Base-by-base conservation (phyloP, 108 stramenopile genomes). In the Cyclotella sp. region DNA sequence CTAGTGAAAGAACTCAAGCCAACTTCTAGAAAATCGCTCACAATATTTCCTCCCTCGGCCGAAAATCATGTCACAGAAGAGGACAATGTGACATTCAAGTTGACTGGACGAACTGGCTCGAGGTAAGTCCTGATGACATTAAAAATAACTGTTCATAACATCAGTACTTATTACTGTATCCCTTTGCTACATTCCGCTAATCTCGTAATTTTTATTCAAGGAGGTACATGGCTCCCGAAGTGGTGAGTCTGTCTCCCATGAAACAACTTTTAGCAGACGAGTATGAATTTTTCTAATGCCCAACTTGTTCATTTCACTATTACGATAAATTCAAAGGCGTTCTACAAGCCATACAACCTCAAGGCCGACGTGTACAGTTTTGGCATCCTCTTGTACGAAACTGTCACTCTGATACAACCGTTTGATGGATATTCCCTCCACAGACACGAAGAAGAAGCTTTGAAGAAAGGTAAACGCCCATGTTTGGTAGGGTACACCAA, bases 341-440 rank as follows among this genome's bases (percentile, higher is more conserved):
- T 70, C 12, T 74, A 47, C 7, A 57, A 89, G 53, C 79, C 82
- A 13, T 96, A 96, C 86, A 93, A 91, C 61, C 63, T 70, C 16
- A 74, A 67, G 42, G 90, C 84, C 9, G 95, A 96, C 64, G 82
- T 89, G 6, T 96, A 91, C 73, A 87, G 85, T 41, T 94, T 92
- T 73, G 85, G 87, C 11, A 62, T 96, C 12, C 73, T 96, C 19
- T 42, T 91, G 26, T 94, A 92, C 86, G 79, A 90, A 74, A 87
- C 91, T 5, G 27, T 87, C 22, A 53, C 90, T n/a, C 29, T 86
- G 39, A 46, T 78, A 16, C 67, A 58, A 30, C 90, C 92, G 0
- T 93, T 82, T 68, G 75, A 63, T 6, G 72, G 73, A 21, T 57
- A 44, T 21, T 41, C 63, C 3, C 41, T 66, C 27, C 22, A 73